A percentile compares a stretch with the other conserved stretches of the same genome.
Evolutionary conservation across 805 yeast species (phyloP).

Genomic region (Candida chauliodis): DNA sequence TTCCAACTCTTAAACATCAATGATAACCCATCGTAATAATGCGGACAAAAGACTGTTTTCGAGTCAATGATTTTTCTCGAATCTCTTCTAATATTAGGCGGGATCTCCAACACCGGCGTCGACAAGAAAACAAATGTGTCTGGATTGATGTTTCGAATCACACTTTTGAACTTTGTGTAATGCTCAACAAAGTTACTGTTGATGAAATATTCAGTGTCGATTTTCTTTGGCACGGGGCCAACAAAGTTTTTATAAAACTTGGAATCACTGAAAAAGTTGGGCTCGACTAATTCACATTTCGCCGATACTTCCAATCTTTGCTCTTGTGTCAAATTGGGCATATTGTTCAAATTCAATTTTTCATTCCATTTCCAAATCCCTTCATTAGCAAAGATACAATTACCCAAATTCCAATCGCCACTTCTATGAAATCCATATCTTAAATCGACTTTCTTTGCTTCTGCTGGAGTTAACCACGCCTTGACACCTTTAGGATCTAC

Average conservation of each 20-base stretch:
- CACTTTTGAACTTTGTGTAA: constrained; percentile 47
- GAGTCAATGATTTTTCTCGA: constrained; percentile 50
- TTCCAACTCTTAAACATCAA: constrained; percentile 92
- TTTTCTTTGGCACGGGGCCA: constrained; percentile 14
- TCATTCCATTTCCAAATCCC: constrained; percentile 65
- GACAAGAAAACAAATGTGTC: constrained; percentile 63
- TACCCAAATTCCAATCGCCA: constrained; percentile 63
- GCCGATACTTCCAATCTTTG: constrained; percentile 21
- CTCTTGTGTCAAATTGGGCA: constrained; percentile 22
- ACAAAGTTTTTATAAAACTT: constrained; percentile 23
- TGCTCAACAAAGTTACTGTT: constrained; percentile 64
- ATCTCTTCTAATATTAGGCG: constrained; percentile 60
- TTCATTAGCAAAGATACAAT: constrained; percentile 77
- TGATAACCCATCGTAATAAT: constrained; percentile 93
- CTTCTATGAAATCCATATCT: constrained; percentile 71
- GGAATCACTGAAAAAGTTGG: constrained; percentile 33
- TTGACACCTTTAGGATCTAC: constrained; percentile 65
- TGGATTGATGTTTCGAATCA: constrained; percentile 43
- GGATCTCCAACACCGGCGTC: constrained; percentile 75
- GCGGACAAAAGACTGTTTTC: constrained; percentile 76
- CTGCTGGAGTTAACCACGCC: constrained; percentile 64
- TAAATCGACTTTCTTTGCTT: constrained; percentile 43
- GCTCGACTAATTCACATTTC: constrained; percentile 24
- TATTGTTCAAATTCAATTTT: constrained; percentile 17
- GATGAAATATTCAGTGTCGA: constrained; percentile 55